Evolutionary conservation across 495 filamentous ascomycete genomes (phyloP), one percentile per base, ranked within the genome.

Genomic region (Podospora comata): DNA sequence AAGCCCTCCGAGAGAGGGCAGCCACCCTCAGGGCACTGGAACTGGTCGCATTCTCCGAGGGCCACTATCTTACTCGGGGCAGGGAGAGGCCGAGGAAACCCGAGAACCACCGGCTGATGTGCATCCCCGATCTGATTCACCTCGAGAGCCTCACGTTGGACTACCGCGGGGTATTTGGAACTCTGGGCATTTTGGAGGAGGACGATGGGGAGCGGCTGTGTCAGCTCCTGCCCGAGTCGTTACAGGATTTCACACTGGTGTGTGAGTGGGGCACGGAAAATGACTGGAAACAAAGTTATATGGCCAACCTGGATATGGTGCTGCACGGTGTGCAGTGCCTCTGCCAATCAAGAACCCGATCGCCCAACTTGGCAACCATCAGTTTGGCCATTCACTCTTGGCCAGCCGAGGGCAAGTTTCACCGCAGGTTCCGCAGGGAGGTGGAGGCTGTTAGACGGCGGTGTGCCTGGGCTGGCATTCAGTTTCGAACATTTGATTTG

Each of bases 331-430:
- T 77, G 18, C 61, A 70, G 30, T 74, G 72, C 27, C 64, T 78
- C 7, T 78, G 76, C 53, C 62, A 61, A 3, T 48, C 39, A 48
- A 48, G 39, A 48, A 68, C 65, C 34, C 34, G 53, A 55, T 62
- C 67, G 5, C 73, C 73, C 16, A 57, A 44, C n/a, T 64, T 78
- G 1, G 62, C 65, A 23, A 74, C 65, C 58, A 71, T 78, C 34
- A 74, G 73, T 11, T 65, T 78, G 54, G 75, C 73, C 0, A 78
- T 78, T 3, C 76, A 78, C 62, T 76, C 76, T n/a, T 78, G 76
- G 76, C 76, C 76, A 19, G 76, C 75, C 6, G 71, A 74, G 30
- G 65, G 75, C 55, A 60, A 70, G 58, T 78, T 78, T 30, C 75
- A 74, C 63, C 66, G 54, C 53, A 71, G 76, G 16, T 78, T 78